Percentiles rank a stretch among this genome's conserved stretches.
phyloP scores from a whole-genome alignment of 176 grass and related monocot genomes.

The Poa annua region DNA sequence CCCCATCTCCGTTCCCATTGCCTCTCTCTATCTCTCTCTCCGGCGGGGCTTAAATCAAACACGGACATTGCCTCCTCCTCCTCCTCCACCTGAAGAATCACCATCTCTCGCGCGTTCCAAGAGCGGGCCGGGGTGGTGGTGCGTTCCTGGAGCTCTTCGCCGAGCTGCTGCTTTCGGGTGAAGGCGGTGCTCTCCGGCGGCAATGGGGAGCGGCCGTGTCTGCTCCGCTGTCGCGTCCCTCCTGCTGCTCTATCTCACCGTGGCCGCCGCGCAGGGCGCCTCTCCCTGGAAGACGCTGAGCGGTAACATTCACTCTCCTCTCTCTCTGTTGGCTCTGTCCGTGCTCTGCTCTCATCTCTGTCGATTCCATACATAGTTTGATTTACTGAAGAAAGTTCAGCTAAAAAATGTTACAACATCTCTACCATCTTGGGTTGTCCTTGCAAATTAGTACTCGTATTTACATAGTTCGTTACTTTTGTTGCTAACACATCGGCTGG shows the following conservation, averaged over 20 bases:
- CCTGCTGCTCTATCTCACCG: conserved; percentile 34
- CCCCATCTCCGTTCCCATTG: background rate
- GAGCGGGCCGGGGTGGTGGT: background rate
- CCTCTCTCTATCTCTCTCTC: background rate
- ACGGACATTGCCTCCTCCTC: background rate
- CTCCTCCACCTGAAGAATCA: background rate
- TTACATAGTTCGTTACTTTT: background rate
- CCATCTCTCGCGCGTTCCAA: background rate
- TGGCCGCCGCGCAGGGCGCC: conserved; percentile 47
- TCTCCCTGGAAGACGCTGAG: conserved; percentile 62
- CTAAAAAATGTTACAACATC: background rate
- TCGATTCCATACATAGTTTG: background rate
- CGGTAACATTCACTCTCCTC: conserved; percentile 34
- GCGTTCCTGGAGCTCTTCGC: background rate
- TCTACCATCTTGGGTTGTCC: background rate
- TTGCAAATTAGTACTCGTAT: too few species aligned
- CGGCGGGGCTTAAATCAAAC: conserved; percentile 12
- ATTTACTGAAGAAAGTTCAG: background rate
- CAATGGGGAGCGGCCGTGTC: conserved; percentile 47
- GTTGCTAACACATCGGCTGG: too few species aligned
- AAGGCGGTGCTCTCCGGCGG: conserved; percentile 21
- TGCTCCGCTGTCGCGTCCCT: conserved; percentile 41
- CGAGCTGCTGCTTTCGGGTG: background rate
- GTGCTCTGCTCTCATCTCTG: background rate
- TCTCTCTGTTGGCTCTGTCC: background rate